Conservation (phyloP, 495 filamentous ascomycete species). For the Talaromyces proteolyticus region DNA sequence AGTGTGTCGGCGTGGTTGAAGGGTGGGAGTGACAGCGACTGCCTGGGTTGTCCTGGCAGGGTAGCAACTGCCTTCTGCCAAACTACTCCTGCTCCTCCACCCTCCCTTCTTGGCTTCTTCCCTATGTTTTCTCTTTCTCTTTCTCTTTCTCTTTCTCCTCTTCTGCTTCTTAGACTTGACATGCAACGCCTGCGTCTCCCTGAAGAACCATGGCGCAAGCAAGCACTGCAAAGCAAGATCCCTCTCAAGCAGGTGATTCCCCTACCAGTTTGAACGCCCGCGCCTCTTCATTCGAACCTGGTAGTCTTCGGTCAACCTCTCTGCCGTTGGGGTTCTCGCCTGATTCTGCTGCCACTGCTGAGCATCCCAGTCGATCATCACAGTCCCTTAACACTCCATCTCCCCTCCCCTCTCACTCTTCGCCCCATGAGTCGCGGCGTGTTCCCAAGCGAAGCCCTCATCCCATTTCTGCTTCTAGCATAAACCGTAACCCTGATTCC, state of each 20-base stretch:
- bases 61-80: too few relatives aligned
- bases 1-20: neutral
- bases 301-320: neutral
- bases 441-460: neutral
- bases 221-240: too few relatives aligned
- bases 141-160: slow-evolving; percentile 6
- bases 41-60: too few relatives aligned
- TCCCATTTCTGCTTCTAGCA: neutral
- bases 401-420: neutral
- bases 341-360: neutral
- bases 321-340: slow-evolving; percentile 6
- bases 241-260: neutral
- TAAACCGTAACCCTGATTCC: neutral
- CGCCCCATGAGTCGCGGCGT: neutral
- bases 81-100: too few relatives aligned
- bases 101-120: slow-evolving; percentile 10
- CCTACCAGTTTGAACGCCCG: slow-evolving; percentile 6
- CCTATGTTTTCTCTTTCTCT: slow-evolving; percentile 3
- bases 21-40: neutral
- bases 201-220: too few relatives aligned
- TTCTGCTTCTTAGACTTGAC: too few relatives aligned
- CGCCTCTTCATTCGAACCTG: slow-evolving; percentile 6
- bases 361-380: neutral
- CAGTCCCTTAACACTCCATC: neutral
- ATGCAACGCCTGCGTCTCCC: too few relatives aligned